Evolutionary conservation across 768 basidiomycete species (phyloP).

Genomic region (Pleurotus citrinopileatus): DNA sequence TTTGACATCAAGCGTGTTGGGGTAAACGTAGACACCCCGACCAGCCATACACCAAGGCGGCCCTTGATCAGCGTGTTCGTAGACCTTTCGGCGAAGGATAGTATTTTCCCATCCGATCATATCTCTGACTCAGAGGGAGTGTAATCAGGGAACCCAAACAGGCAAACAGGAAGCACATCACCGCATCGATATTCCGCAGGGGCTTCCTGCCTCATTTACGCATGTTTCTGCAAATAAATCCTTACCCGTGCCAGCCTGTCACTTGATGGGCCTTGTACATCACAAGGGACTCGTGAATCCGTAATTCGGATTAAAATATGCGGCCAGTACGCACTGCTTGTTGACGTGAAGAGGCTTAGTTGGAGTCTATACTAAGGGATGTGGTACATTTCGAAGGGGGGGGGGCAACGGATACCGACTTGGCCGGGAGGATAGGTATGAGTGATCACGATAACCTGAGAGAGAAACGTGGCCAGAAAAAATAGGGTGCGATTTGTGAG

Average conservation of each 20-base stretch:
- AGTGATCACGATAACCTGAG: conserved; percentile 91
- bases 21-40: conserved; percentile 83
- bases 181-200: conserved; percentile 87
- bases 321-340: conserved; percentile 95
- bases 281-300: too few species aligned
- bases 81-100: conserved; percentile 79
- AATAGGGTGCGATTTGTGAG: neutral
- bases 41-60: conserved; percentile 41
- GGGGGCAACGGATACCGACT: conserved; percentile 85
- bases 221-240: conserved; percentile 85
- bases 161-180: conserved; percentile 84
- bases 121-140: too few species aligned
- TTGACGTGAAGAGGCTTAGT: conserved; percentile 90
- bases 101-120: conserved; percentile 98
- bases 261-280: too few species aligned
- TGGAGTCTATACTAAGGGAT: conserved; percentile 90
- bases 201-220: too few species aligned
- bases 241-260: too few species aligned
- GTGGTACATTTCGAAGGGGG: conserved; percentile 90
- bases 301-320: too few species aligned
- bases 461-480: neutral
- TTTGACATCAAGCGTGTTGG: conserved; percentile 87
- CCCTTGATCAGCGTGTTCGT: conserved; percentile 46
- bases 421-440: conserved; percentile 87
- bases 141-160: neutral